Percentiles rank a stretch among this genome's conserved stretches.
Conservation (phyloP, 306 rosid genomes). For the Prunus kanzakura region DNA sequence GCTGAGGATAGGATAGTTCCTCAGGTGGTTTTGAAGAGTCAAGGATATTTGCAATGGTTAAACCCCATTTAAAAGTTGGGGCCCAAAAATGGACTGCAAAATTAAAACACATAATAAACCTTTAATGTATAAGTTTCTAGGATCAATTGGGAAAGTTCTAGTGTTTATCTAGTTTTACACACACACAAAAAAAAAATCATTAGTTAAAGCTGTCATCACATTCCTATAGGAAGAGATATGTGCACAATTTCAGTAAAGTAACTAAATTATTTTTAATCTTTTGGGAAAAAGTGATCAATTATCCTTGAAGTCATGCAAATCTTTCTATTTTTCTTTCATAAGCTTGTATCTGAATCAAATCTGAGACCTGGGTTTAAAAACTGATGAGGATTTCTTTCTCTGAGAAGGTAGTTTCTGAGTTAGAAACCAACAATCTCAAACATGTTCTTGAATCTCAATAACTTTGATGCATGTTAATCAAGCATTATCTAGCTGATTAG, state of each 20-base stretch:
- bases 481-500: not conserved
- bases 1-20: slow-evolving; percentile 27
- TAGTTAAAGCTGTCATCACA: no score
- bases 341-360: no score
- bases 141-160: not conserved
- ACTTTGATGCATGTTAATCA: not conserved
- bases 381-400: no score
- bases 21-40: slow-evolving; percentile 28
- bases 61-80: slow-evolving; percentile 29
- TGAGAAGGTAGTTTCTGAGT: not conserved
- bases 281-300: not conserved
- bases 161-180: no score
- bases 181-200: no score
- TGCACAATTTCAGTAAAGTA: no score
- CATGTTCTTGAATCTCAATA: not conserved
- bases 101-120: not conserved
- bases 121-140: not conserved
- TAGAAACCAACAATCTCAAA: not conserved
- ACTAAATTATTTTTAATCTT: no score
- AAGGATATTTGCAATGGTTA: slow-evolving; percentile 23
- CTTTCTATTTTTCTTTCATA: no score
- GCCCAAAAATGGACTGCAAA: slow-evolving; percentile 32
- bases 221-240: no score
- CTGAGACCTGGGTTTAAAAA: no score
- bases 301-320: no score